Percentiles rank a stretch among this genome's conserved stretches.
phyloP scores from a whole-genome alignment of 495 filamentous ascomycete species.

The Pyrenula massariospora region DNA sequence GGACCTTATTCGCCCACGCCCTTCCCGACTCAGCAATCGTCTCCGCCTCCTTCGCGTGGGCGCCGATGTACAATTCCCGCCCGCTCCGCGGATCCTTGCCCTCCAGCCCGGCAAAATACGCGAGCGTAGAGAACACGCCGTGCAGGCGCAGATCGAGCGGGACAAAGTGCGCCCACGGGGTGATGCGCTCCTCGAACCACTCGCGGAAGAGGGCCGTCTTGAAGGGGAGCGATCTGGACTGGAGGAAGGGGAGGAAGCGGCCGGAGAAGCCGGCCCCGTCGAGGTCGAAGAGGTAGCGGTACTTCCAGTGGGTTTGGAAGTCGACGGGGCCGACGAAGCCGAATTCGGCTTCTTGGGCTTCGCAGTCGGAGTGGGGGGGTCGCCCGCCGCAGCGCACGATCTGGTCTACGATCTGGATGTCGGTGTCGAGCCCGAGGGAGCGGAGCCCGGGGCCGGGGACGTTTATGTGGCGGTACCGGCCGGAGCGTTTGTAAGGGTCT shows the following conservation, averaged over 20 bases:
- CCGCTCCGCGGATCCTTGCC: constrained; percentile 7
- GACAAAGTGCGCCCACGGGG: constrained; percentile 69
- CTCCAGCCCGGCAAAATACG: constrained; percentile 45
- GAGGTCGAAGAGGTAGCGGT: constrained; percentile 56
- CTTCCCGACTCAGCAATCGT: constrained; percentile 57
- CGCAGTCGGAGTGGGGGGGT: constrained; percentile 28
- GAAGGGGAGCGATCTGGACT: constrained; percentile 51
- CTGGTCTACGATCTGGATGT: constrained; percentile 34
- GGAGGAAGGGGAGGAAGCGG: constrained; percentile 50
- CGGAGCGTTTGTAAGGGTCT: constrained; percentile 17
- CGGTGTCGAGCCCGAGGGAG: constrained; percentile 19
- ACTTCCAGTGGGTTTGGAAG: constrained; percentile 50
- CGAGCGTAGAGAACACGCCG: constrained; percentile 49
- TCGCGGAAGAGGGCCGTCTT: constrained; percentile 54
- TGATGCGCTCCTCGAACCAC: constrained; percentile 63
- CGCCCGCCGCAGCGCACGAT: constrained; percentile 38
- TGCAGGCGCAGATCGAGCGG: constrained; percentile 61
- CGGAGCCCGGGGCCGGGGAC: constrained; percentile 18
- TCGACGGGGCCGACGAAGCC: constrained; percentile 24
- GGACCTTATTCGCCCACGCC: constrained; percentile 50
- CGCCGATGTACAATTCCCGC: constrained; percentile 15
- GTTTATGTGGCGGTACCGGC: constrained; percentile 1
- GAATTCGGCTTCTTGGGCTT: constrained; percentile 38
- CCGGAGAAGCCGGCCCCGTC: constrained; percentile 58
- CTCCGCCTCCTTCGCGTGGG: constrained; percentile 36